Evolutionary conservation across 495 filamentous ascomycete species (phyloP), one percentile per base, ranked within the genome.

Genomic region (Aspergillus bridgeri): DNA sequence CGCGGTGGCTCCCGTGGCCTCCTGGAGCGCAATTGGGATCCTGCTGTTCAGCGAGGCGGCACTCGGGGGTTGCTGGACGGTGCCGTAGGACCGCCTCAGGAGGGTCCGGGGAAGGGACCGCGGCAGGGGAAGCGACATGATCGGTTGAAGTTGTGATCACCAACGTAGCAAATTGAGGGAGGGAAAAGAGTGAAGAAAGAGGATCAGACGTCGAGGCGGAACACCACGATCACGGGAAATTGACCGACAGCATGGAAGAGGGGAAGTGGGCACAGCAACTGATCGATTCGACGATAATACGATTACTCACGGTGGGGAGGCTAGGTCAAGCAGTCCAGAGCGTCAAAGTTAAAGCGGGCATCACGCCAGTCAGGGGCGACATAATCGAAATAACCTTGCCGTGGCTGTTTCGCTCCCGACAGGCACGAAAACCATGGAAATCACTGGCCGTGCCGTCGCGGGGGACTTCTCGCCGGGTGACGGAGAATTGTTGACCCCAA

Each of bases 1-100:
- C 27, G 62, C 72, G 0, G 71, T 77, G 8, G 86, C 83, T 8
- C 76, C 70, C 11, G 86, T 76, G 6, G 88, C 87, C 64, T 79
- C 69, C 44, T 78, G 73, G 29, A 83, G 62, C 5, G 63, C 75
- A 42, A 60, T 51, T 38, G 76, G 75, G 44, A 78, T 69, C n/a
- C 61, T 66, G 48, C 60, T 69, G 54, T 66, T 61, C 19, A 74
- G 55, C 7, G 73, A 64, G 27, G 70, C 66, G 19, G 66, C 62
- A 48, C 66, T 72, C 47, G 67, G 65, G 21, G 75, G 57, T 25
- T 67, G 63, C 50, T 79, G 75, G 22, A 79, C 76, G 24, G 76
- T 79, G 59, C 75, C 74, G 61, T 79, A 79, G 33, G 72, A 71
- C n/a, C 69, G 51, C 42, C 62, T 66, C 13, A 69, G 56, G 25